Evolutionary conservation across 164 flowering plant species (phyloP).

Genomic region (Sedum album): DNA sequence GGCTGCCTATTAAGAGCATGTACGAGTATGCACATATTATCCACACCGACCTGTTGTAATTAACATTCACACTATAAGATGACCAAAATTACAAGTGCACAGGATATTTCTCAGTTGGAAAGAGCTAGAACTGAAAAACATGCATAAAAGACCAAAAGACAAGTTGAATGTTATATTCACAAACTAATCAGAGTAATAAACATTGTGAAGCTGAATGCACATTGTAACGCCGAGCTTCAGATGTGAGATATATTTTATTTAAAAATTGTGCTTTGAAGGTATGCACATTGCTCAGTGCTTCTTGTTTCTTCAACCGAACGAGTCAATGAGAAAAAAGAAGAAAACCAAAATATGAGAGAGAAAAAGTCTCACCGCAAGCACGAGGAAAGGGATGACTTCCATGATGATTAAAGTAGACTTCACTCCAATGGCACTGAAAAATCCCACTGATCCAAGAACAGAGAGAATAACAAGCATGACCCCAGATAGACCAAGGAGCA

Average conservation of each 20-base stretch:
- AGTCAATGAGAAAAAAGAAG: neutral
- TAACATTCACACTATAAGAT: neutral
- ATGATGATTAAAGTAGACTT: slow-evolving; percentile 94
- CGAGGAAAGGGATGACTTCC: slow-evolving; percentile 99
- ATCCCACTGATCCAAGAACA: slow-evolving; percentile 85
- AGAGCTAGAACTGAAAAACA: neutral
- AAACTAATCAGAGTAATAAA: neutral
- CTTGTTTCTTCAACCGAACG: neutral
- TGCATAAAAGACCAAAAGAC: neutral
- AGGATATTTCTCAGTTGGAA: neutral
- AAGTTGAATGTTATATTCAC: neutral
- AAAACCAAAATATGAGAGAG: neutral
- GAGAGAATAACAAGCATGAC: slow-evolving; percentile 89
- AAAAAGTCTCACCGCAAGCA: slow-evolving; percentile 89
- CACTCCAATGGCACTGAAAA: slow-evolving; percentile 93
- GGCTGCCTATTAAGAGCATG: slow-evolving; percentile 89
- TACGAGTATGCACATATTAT: slow-evolving; percentile 95
- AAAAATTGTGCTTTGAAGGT: neutral
- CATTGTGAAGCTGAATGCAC: neutral
- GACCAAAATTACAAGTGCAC: neutral
- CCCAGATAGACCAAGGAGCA: slow-evolving; percentile 87
- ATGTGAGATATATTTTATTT: neutral
- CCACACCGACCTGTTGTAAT: slow-evolving; percentile 81
- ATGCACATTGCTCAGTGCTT: neutral
- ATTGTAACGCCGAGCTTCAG: neutral